Base-by-base conservation (phyloP, 2,329 filamentous ascomycete genomes). In the Colletotrichum nymphaeae region DNA sequence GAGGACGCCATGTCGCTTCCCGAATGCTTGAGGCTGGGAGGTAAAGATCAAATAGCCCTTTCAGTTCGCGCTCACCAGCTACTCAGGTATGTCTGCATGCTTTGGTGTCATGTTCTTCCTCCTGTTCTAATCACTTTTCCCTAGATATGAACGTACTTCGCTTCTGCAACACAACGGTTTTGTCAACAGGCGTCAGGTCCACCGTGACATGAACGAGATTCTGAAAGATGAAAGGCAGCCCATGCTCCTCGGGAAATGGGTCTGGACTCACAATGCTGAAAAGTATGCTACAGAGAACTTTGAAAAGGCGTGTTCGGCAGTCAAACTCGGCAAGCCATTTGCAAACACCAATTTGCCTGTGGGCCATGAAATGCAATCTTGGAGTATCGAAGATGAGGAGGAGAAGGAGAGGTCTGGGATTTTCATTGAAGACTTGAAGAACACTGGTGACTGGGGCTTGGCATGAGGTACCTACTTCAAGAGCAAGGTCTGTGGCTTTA, bases 1-100 rank as follows among this genome's bases (percentile, higher is more conserved):
- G 84, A 86, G 74, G 85, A 86, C 73, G 84, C 26, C 26, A 30
- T 57, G 26, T 32, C 55, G 2, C 55, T 57, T 16, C 26, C 55
- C 7, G 55, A 57, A 8, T 57, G 55, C 8, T 14, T 57, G 1
- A 57, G 28, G 19, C 9, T 57, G 5, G 26, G 16, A 32, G 55
- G 55, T 14, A 57, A 22, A n/a, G 55, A 28, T n/a, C 14, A n/a
- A 4, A 30, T 32, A 19, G 16, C 55, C 22, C 28, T 57, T 26
- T 28, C 55, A 2, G 7, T 26, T 30, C 28, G 30, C 2, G 55
- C 30, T 16, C 55, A 57, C 19, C 26, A 57, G 19, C 28, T 11
- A 9, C 26, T 57, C 19, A 28, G 55, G 55, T 57, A 19, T n/a
- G 55, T n/a, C 0, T n/a, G 8, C 52, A 53, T 9, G 26, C 4